These are phyloP conservation scores for Colletotrichum tabaci DNA, from an alignment of 2,329 filamentous ascomycete genomes.

Conservation along the genomic window DNA sequence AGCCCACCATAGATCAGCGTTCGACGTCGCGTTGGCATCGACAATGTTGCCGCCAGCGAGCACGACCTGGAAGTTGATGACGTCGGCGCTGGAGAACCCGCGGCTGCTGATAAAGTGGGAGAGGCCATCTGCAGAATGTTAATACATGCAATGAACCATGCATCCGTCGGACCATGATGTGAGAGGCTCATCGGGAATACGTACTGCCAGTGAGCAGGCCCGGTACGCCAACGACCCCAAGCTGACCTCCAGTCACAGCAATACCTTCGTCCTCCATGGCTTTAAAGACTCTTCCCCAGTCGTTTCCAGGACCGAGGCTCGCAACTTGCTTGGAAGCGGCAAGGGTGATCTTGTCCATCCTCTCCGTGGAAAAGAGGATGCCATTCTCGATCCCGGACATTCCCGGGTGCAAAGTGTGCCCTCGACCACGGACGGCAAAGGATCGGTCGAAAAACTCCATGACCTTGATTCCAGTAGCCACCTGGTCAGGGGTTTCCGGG, in stretches of 20 bases:
- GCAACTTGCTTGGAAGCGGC: not conserved
- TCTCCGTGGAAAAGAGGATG: constrained; percentile 2
- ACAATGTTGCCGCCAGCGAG: constrained; percentile 34
- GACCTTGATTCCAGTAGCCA: constrained; percentile 2
- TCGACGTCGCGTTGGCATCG: constrained; percentile 20
- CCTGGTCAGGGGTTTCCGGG: not conserved
- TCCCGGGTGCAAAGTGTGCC: constrained; percentile 5
- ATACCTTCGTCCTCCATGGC: not conserved
- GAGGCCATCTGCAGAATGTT: not conserved
- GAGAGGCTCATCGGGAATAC: not conserved
- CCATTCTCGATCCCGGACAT: constrained; percentile 6
- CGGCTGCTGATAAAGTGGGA: not conserved
- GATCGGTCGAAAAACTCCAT: not conserved
- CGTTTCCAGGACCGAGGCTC: not conserved
- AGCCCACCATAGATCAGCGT: constrained; percentile 36
- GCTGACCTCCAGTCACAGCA: constrained; percentile 6
- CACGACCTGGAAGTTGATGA: constrained; percentile 41
- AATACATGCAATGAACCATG: not conserved
- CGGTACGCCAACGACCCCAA: constrained; percentile 1
- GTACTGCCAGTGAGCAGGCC: constrained; percentile 6
- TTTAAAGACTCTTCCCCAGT: constrained; percentile 1
- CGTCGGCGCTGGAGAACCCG: constrained; percentile 16
- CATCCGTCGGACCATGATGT: not conserved
- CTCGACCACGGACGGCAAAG: not conserved
- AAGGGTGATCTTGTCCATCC: not conserved